These are phyloP conservation scores for Lizonia empirigonia DNA, from an alignment of 2,329 filamentous ascomycete species.

Conservation along the genomic window DNA sequence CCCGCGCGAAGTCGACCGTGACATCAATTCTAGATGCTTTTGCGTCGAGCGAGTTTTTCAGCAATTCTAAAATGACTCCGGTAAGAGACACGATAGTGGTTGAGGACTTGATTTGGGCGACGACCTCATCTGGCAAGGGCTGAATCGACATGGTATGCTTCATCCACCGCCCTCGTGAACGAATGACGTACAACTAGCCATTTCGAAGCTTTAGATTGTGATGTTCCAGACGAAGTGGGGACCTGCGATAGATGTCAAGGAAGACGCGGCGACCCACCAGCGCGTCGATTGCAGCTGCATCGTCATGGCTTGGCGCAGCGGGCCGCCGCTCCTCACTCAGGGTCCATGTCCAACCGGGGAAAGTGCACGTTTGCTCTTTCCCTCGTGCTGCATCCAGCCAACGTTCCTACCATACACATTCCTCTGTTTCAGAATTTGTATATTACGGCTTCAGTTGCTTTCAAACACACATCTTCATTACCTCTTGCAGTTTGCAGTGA, in stretches of 20 bases:
- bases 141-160: slow-evolving; percentile 56
- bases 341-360: slow-evolving; percentile 27
- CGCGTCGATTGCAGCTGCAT: slow-evolving; percentile 5
- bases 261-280: slow-evolving; percentile 11
- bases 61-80: slow-evolving; percentile 70
- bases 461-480: not conserved
- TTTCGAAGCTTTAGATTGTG: slow-evolving; percentile 2
- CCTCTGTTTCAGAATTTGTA: slow-evolving; percentile 11
- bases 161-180: slow-evolving; percentile 8
- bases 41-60: slow-evolving; percentile 87
- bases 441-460: not conserved
- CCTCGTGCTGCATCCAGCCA: slow-evolving; percentile 11
- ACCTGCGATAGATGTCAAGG: slow-evolving; percentile 1
- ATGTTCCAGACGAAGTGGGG: slow-evolving; percentile 9
- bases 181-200: slow-evolving; percentile 7
- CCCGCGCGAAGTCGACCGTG: slow-evolving; percentile 74
- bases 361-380: slow-evolving; percentile 16
- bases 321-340: slow-evolving; percentile 15
- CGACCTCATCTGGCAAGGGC: slow-evolving; percentile 71
- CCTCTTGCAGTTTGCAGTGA: not conserved
- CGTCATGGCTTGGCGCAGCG: slow-evolving; percentile 16
- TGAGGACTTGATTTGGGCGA: slow-evolving; percentile 83
- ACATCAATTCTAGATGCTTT: slow-evolving; percentile 70
- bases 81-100: slow-evolving; percentile 77
- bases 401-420: slow-evolving; percentile 12